phyloP scores from a whole-genome alignment of 495 filamentous ascomycete genomes.

The Tuber microsphaerosporum region DNA sequence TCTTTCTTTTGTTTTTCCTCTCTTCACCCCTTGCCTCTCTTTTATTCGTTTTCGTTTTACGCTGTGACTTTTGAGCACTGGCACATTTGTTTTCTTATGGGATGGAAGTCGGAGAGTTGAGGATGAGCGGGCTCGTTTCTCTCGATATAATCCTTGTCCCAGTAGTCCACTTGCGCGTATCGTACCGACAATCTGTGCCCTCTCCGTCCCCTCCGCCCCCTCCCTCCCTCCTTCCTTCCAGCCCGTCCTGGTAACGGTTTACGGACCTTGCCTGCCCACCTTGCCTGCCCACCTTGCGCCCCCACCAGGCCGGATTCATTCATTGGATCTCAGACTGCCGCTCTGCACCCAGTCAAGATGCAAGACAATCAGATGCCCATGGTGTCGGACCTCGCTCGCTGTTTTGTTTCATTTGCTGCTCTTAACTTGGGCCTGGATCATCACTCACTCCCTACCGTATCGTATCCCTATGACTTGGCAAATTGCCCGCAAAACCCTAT shows the following conservation, averaged over 20 bases:
- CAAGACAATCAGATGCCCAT: background rate
- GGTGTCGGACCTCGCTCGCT: slow-evolving; percentile 1
- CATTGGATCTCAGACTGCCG: background rate
- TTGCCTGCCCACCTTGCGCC: too few species aligned
- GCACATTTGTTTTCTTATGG: background rate
- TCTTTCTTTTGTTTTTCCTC: background rate
- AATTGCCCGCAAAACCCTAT: background rate
- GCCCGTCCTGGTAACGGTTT: background rate
- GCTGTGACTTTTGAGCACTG: slow-evolving; percentile 1
- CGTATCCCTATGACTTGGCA: background rate
- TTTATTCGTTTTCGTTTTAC: background rate
- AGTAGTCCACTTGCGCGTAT: background rate
- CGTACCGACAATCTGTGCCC: background rate
- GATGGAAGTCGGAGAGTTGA: background rate
- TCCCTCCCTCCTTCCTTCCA: background rate
- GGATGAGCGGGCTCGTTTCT: background rate
- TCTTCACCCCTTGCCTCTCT: background rate
- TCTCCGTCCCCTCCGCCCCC: background rate
- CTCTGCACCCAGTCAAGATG: too few species aligned
- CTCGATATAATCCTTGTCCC: background rate
- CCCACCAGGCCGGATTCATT: background rate
- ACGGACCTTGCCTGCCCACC: background rate
- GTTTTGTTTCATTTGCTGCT: background rate
- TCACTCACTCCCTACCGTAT: background rate
- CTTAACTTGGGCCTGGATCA: background rate